Conservation (phyloP, 192 early-diverging fungal genomes). For the Backusella morwellensis region DNA sequence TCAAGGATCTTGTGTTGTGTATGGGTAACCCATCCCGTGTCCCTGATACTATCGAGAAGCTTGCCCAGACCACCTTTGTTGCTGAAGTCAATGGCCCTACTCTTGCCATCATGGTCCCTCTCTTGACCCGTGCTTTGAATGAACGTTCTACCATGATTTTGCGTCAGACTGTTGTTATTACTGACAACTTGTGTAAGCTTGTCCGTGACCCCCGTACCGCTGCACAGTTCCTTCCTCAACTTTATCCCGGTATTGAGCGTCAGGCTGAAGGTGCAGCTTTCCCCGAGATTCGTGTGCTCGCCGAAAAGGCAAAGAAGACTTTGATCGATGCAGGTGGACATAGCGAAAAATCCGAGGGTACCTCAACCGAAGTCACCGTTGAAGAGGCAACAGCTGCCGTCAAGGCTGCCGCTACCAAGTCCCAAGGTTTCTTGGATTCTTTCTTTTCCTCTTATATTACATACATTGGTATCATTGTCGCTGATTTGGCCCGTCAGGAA, state of each 20-base stretch:
- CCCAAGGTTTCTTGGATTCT: conserved; percentile 50
- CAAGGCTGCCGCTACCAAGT: conserved; percentile 41
- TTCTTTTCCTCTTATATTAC: conserved; percentile 47
- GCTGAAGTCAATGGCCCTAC: conserved; percentile 73
- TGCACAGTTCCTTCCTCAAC: conserved; percentile 70
- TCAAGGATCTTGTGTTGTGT: conserved; percentile 68
- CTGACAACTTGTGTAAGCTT: conserved; percentile 84
- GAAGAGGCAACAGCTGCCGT: conserved; percentile 43
- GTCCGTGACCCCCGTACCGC: conserved; percentile 80
- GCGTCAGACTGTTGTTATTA: conserved; percentile 74
- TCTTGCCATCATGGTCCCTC: conserved; percentile 76
- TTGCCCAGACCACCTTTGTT: conserved; percentile 72
- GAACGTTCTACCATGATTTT: conserved; percentile 64
- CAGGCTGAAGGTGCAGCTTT: conserved; percentile 68
- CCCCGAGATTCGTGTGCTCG: conserved; percentile 73
- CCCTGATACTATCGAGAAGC: conserved; percentile 66
- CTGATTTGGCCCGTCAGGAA: conserved; percentile 58
- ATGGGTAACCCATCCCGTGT: conserved; percentile 80
- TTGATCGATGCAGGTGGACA: conserved; percentile 65
- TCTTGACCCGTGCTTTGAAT: conserved; percentile 64
- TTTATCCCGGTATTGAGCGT: conserved; percentile 73
- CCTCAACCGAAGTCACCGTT: conserved; percentile 21
- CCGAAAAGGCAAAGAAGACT: conserved; percentile 59
- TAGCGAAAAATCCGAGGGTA: conserved; percentile 32
- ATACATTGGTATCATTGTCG: conserved; percentile 53